These are phyloP conservation scores for Fomitopsis betulina DNA, from an alignment of 1,284 basidiomycete species.

Conservation along the genomic window DNA sequence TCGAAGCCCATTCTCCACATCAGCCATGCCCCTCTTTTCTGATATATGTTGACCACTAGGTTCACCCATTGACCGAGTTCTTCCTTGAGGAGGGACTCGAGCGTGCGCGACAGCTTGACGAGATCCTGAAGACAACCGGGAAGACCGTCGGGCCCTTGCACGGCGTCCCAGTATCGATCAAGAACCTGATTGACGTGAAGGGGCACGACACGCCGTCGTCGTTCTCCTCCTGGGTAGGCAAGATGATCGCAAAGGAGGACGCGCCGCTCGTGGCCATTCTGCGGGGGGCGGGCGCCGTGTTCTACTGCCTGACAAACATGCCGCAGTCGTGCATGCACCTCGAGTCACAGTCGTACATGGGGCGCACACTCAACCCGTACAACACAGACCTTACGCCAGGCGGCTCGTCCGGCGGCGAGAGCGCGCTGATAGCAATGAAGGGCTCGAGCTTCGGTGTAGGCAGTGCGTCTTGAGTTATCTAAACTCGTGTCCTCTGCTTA, in stretches of 20 bases:
- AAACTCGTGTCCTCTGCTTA: not conserved
- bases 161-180: slow-evolving; percentile 43
- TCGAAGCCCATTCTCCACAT: too few relatives aligned
- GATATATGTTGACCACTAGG: not conserved
- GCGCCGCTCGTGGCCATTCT: not conserved
- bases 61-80: slow-evolving; percentile 14
- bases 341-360: slow-evolving; percentile 34
- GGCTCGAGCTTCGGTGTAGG: slow-evolving; percentile 51
- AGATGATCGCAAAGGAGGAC: slow-evolving; percentile 1
- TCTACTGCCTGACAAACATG: slow-evolving; percentile 45
- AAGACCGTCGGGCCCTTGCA: slow-evolving; percentile 41
- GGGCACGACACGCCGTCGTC: slow-evolving; percentile 9
- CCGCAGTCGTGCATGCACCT: slow-evolving; percentile 39
- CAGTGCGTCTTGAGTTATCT: slow-evolving; percentile 28
- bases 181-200: slow-evolving; percentile 38
- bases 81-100: slow-evolving; percentile 36
- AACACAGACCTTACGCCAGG: slow-evolving; percentile 32
- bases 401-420: slow-evolving; percentile 42
- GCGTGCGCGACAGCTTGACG: slow-evolving; percentile 38
- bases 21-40: too few relatives aligned
- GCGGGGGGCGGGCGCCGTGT: slow-evolving; percentile 25
- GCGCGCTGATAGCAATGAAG: slow-evolving; percentile 43
- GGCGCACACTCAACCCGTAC: slow-evolving; percentile 41
- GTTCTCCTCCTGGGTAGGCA: not conserved
- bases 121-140: slow-evolving; percentile 30